These are phyloP conservation scores for Chlamydomonas eustigma DNA, from an alignment of 139 green algal species.

Conservation along the genomic window DNA sequence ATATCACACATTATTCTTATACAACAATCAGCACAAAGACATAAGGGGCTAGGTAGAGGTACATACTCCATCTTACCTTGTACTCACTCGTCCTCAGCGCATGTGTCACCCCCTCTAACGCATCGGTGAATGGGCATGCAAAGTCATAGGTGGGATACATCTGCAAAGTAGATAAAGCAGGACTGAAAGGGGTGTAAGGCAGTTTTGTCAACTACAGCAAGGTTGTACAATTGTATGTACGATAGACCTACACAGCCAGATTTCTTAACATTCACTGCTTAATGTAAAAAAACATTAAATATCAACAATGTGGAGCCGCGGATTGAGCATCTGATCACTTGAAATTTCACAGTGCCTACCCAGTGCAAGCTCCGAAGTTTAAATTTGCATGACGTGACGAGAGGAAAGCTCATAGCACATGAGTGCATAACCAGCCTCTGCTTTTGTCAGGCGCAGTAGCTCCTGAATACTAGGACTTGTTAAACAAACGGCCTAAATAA, in stretches of 20 bases:
- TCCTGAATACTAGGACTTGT: too few relatives aligned
- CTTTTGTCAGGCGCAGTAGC: constrained; percentile 37
- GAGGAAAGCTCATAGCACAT: constrained; percentile 22
- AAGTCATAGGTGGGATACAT: constrained; percentile 99
- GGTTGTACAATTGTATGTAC: neutral
- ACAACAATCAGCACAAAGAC: too few relatives aligned
- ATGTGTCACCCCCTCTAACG: constrained; percentile 93
- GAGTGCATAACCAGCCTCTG: constrained; percentile 27
- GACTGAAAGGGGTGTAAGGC: too few relatives aligned
- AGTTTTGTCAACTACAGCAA: neutral
- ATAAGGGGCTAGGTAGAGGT: too few relatives aligned
- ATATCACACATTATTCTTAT: too few relatives aligned
- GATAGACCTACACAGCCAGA: neutral
- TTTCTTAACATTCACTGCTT: neutral
- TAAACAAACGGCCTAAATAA: too few relatives aligned
- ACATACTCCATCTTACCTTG: too few relatives aligned
- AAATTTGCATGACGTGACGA: constrained; percentile 26
- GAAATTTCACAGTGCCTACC: constrained; percentile 15
- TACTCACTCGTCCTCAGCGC: constrained; percentile 95
- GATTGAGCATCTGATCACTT: constrained; percentile 35
- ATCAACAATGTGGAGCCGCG: constrained; percentile 12
- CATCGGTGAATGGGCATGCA: constrained; percentile 95
- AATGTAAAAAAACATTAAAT: neutral
- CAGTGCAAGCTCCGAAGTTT: constrained; percentile 21
- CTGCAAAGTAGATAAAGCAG: constrained; percentile 45